phyloP scores from a whole-genome alignment of 2,329 filamentous ascomycete species.

The Fusarium tjaetaba region DNA sequence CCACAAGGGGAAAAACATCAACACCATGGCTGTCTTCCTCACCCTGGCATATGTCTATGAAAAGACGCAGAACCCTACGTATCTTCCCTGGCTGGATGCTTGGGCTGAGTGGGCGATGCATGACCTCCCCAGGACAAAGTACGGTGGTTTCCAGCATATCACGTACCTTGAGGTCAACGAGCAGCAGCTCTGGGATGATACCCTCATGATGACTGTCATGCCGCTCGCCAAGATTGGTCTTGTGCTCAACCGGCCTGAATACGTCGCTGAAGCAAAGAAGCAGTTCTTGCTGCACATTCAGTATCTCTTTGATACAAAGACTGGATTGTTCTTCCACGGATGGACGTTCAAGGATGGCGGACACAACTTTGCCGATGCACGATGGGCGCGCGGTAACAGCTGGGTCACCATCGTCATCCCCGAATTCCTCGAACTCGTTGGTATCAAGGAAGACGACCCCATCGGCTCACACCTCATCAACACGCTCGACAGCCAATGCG shows the following conservation, averaged over 20 bases:
- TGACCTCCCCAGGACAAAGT: constrained; percentile 76
- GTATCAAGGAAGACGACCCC: constrained; percentile 70
- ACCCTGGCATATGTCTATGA: constrained; percentile 84
- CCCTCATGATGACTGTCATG: constrained; percentile 87
- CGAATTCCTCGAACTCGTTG: constrained; percentile 79
- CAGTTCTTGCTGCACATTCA: constrained; percentile 83
- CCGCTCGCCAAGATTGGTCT: constrained; percentile 83
- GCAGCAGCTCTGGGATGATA: constrained; percentile 85
- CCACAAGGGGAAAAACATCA: constrained; percentile 85
- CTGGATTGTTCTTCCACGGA: constrained; percentile 82
- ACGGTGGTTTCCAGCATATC: constrained; percentile 78
- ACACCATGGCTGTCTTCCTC: constrained; percentile 83
- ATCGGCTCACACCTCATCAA: constrained; percentile 68
- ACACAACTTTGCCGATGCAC: constrained; percentile 67
- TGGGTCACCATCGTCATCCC: constrained; percentile 88
- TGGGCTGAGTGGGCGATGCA: constrained; percentile 89
- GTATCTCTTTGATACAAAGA: constrained; percentile 77
- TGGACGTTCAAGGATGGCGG: constrained; percentile 79
- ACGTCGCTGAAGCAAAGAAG: constrained; percentile 79
- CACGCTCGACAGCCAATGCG: constrained; percentile 75
- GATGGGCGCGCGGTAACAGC: constrained; percentile 70
- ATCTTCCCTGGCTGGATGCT: constrained; percentile 79
- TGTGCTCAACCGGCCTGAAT: constrained; percentile 74
- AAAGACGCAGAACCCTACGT: constrained; percentile 72
- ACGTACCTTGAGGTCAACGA: constrained; percentile 77